phyloP scores from a whole-genome alignment of 768 basidiomycete genomes.

The Podaxis pistillaris region DNA sequence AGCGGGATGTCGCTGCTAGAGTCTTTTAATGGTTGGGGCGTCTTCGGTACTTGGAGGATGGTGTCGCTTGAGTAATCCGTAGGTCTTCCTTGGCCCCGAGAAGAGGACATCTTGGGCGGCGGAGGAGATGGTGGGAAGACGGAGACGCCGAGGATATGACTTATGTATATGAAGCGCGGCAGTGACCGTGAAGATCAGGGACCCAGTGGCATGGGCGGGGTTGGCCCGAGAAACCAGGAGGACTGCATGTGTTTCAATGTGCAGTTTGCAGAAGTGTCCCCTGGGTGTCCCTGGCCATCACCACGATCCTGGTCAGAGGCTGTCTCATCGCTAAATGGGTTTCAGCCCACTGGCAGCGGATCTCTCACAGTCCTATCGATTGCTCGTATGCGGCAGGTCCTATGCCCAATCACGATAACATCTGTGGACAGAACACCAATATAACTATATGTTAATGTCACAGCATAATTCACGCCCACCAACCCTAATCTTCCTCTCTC shows the following conservation, averaged over 20 bases:
- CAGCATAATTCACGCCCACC: slow-evolving; percentile 1
- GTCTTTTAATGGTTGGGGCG: not conserved
- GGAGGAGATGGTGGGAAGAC: no score
- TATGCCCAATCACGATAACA: not conserved
- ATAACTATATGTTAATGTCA: not conserved
- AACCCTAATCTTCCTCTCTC: slow-evolving; percentile 23
- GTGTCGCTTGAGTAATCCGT: not conserved
- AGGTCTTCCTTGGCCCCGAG: not conserved
- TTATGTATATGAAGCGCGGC: not conserved
- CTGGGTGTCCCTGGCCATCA: no score
- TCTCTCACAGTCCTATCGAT: no score
- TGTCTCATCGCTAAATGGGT: no score
- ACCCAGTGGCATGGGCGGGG: not conserved
- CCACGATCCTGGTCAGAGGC: no score
- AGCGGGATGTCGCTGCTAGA: not conserved
- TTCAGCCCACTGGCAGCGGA: no score
- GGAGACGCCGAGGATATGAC: not conserved
- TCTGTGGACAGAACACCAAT: not conserved
- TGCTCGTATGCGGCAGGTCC: no score
- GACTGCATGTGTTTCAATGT: not conserved
- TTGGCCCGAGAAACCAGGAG: not conserved
- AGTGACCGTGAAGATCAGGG: not conserved
- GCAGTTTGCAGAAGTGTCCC: no score
- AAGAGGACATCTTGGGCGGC: not conserved
- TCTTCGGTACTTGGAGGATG: not conserved